Conservation (phyloP, 2,329 filamentous ascomycete species). For the Fusarium nodosum region DNA sequence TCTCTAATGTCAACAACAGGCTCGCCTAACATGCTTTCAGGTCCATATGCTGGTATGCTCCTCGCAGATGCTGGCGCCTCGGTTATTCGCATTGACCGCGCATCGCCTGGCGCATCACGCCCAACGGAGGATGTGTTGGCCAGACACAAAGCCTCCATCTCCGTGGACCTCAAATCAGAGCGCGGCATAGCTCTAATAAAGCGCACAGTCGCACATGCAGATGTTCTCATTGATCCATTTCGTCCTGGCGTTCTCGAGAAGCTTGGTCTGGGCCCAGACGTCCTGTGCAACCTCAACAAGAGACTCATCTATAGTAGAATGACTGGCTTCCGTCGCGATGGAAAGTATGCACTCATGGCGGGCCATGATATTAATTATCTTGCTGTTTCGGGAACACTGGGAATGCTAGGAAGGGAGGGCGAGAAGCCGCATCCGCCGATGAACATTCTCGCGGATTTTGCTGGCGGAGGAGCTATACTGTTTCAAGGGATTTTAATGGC, state of each 20-base stretch:
- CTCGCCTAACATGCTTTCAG: constrained; percentile 57
- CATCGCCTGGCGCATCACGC: constrained; percentile 60
- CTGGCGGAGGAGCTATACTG: constrained; percentile 85
- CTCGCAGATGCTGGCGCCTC: constrained; percentile 91
- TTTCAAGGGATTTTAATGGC: constrained; percentile 88
- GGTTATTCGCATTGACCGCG: constrained; percentile 87
- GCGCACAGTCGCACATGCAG: constrained; percentile 76
- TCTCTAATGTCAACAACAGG: not conserved
- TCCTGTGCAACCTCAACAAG: constrained; percentile 76
- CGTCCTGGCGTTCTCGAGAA: constrained; percentile 91
- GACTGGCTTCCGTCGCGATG: constrained; percentile 91
- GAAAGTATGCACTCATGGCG: constrained; percentile 87
- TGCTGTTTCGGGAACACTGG: constrained; percentile 84
- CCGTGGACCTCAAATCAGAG: constrained; percentile 80
- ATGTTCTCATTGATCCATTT: constrained; percentile 93
- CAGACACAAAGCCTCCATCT: constrained; percentile 83
- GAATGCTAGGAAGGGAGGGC: constrained; percentile 77
- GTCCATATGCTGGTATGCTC: constrained; percentile 88
- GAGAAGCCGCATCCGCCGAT: constrained; percentile 82
- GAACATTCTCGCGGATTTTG: constrained; percentile 92
- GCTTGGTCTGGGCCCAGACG: constrained; percentile 79
- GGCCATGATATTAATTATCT: constrained; percentile 98
- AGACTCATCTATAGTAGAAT: constrained; percentile 85
- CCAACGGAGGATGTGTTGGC: constrained; percentile 80
- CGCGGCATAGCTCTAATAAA: constrained; percentile 75